Conservation (phyloP, 345 rosid genomes). For the Eucalyptus caleyi region DNA sequence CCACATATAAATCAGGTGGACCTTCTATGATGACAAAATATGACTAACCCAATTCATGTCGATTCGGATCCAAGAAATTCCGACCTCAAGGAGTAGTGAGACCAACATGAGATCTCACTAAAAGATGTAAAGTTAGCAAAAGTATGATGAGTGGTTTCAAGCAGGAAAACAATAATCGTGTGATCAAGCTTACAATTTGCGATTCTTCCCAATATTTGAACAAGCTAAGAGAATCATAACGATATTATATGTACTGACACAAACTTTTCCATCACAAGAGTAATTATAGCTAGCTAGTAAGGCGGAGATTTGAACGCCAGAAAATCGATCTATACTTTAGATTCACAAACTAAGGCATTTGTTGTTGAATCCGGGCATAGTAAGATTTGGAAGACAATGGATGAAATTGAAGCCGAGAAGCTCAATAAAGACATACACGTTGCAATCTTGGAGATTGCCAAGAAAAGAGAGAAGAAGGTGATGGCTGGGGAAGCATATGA, state of each 20-base stretch:
- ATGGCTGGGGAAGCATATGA: not conserved
- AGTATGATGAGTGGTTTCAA: not conserved
- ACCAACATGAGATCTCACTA: not conserved
- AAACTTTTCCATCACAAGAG: not conserved
- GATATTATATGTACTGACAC: not conserved
- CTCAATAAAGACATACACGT: not conserved
- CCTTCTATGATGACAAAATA: not conserved
- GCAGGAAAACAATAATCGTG: not conserved
- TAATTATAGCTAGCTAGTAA: not conserved
- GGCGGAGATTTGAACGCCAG: not conserved
- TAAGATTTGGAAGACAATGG: not conserved
- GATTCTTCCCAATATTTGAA: not conserved
- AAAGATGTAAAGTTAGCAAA: not conserved
- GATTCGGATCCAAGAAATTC: not conserved
- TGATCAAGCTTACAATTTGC: not conserved
- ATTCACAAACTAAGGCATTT: not conserved
- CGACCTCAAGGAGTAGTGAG: not conserved
- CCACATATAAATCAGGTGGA: not conserved
- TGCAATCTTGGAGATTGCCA: not conserved
- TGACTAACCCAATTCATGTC: not conserved
- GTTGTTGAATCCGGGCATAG: not conserved
- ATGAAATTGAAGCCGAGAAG: not conserved
- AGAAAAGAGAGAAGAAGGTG: not conserved
- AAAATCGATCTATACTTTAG: not conserved
- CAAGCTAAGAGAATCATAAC: not conserved